Evolutionary conservation across 345 rosid genomes (phyloP).

Genomic region (Murraya koenigii): DNA sequence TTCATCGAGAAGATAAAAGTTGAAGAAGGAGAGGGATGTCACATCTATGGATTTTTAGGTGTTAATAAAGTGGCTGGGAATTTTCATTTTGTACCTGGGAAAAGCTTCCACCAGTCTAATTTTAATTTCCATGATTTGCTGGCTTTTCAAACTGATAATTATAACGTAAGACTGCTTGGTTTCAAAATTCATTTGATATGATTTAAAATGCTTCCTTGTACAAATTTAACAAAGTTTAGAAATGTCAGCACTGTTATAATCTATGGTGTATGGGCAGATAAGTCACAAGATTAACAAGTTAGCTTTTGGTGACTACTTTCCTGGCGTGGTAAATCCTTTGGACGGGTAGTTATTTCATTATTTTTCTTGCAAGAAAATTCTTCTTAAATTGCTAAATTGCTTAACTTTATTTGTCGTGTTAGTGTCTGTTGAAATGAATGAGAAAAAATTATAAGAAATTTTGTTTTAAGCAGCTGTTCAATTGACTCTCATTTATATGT

Average conservation of each 20-base stretch:
- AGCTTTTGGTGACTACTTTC: conserved; percentile 79
- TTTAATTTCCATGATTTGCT: conserved; percentile 65
- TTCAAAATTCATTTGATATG: neutral
- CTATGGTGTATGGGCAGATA: conserved; percentile 42
- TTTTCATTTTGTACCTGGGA: conserved; percentile 97
- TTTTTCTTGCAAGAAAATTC: conserved; percentile 3
- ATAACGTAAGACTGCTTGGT: conserved; percentile 54
- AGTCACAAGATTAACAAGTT: conserved; percentile 76
- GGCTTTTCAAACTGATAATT: conserved; percentile 60
- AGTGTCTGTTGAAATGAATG: neutral
- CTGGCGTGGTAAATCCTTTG: conserved; percentile 86
- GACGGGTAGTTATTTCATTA: conserved; percentile 52
- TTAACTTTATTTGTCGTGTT: neutral
- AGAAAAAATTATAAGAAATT: no score
- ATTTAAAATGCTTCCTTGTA: neutral
- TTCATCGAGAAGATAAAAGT: conserved; percentile 82
- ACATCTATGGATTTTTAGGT: conserved; percentile 82
- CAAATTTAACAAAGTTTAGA: neutral
- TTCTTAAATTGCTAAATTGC: neutral
- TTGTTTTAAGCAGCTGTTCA: no score
- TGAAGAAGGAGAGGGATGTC: conserved; percentile 97
- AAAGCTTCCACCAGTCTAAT: conserved; percentile 89
- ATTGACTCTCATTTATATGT: neutral
- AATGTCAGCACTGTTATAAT: neutral
- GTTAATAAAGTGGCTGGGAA: conserved; percentile 95